Percentiles rank a stretch among this genome's conserved stretches.
phyloP scores from a whole-genome alignment of 768 basidiomycete species.

The Tylopilus cervinicoccineus region DNA sequence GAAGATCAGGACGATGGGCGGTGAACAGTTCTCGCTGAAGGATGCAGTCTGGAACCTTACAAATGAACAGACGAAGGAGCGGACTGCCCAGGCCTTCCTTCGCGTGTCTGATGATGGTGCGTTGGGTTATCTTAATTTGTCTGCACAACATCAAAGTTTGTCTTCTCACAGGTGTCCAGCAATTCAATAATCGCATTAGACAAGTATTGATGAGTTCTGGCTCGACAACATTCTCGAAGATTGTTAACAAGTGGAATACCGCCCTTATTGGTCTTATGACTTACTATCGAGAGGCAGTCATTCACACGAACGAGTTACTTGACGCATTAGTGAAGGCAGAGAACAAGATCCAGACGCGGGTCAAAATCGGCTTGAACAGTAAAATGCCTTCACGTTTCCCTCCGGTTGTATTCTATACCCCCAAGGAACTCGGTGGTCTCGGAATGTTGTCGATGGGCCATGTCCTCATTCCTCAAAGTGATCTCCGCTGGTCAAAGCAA shows the following conservation, averaged over 20 bases:
- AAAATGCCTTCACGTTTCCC: slow-evolving; percentile 99
- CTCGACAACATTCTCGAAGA: slow-evolving; percentile 98
- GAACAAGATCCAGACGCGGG: slow-evolving; percentile 99
- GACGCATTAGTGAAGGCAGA: slow-evolving; percentile 97
- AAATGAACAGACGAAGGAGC: slow-evolving; percentile 95
- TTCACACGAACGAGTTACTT: slow-evolving; percentile 94
- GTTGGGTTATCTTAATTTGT: neutral
- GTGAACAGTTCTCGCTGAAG: slow-evolving; percentile 95
- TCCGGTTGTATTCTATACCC: slow-evolving; percentile 93
- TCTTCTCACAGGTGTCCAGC: slow-evolving; percentile 65
- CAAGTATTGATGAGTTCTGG: slow-evolving; percentile 98
- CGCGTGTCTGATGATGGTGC: slow-evolving; percentile 93
- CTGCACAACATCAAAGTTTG: neutral
- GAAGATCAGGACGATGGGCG: slow-evolving; percentile 91
- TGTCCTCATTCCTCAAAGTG: slow-evolving; percentile 96
- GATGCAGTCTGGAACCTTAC: slow-evolving; percentile 97
- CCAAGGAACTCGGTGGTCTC: slow-evolving; percentile 96
- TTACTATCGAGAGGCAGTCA: slow-evolving; percentile 96
- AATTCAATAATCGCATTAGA: slow-evolving; percentile 96
- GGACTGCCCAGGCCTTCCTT: slow-evolving; percentile 96
- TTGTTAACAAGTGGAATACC: slow-evolving; percentile 98
- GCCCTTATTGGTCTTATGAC: slow-evolving; percentile 96
- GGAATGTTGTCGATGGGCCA: slow-evolving; percentile 99
- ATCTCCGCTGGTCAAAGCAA: slow-evolving; percentile 96
- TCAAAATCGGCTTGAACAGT: slow-evolving; percentile 98